Evolutionary conservation across 768 basidiomycete genomes (phyloP).

Genomic region (Termitomyces sp.): DNA sequence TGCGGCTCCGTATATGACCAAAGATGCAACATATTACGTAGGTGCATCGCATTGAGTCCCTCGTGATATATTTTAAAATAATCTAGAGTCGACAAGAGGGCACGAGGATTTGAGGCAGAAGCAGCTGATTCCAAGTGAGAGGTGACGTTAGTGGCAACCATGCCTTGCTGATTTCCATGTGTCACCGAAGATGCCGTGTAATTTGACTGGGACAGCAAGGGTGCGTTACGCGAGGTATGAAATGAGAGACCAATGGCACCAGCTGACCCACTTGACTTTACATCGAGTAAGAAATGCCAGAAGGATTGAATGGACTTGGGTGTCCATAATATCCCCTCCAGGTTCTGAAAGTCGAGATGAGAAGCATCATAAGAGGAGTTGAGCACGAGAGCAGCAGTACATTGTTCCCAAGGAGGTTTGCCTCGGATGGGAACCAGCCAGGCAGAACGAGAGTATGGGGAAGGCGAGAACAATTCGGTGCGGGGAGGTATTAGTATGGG

Average conservation of each 20-base stretch:
- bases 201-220: not conserved
- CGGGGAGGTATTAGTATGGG: constrained; percentile 34
- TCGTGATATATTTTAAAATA: constrained; percentile 61
- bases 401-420: constrained; percentile 39
- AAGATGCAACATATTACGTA: constrained; percentile 46
- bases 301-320: constrained; percentile 32
- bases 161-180: not conserved
- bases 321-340: constrained; percentile 42
- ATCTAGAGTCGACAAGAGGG: constrained; percentile 30
- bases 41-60: constrained; percentile 35
- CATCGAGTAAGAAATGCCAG: constrained; percentile 43
- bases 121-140: not conserved
- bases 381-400: constrained; percentile 37
- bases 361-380: constrained; percentile 18
- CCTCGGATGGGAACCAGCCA: constrained; percentile 61
- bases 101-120: not conserved
- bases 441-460: constrained; percentile 34
- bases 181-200: not conserved
- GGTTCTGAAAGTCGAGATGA: constrained; percentile 11
- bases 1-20: constrained; percentile 30
- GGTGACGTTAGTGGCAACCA: not conserved
- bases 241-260: constrained; percentile 49
- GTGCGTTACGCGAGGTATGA: constrained; percentile 19
- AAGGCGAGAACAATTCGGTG: constrained; percentile 13
- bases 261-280: constrained; percentile 30